Evolutionary conservation across 2,329 filamentous ascomycete species (phyloP), one percentile per base, ranked within the genome.

Genomic region (Akanthomyces dipterigenus): DNA sequence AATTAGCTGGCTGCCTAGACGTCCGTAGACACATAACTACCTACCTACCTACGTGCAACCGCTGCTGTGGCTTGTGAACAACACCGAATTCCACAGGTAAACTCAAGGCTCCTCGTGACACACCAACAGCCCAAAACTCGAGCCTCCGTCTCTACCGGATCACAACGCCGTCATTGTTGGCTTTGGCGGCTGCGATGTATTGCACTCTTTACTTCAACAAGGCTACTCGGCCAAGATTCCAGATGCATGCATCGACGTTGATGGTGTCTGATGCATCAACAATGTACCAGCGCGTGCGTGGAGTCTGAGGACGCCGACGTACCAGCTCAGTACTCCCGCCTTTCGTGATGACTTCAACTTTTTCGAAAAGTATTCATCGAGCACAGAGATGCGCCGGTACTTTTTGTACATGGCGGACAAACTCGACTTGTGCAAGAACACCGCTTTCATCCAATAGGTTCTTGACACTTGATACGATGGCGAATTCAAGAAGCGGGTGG

Each of bases 291-390:
- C 3, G 70, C 71, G 1, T 64, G 72, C 5, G 72, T 74, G 31
- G 74, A 76, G 58, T 68, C 65, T 3, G 64, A 64, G n/a, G 22
- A 63, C 62, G 5, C 65, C 69, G 36, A 49, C 70, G 3, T 75
- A 74, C 18, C 62, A 69, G 14, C 70, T 68, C 57, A 64, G 61
- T 6, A 50, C 65, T 31, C 62, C 61, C 0, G 73, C 73, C 26
- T 64, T 75, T 1, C 77, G 68, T 63, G 70, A 73, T 14, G 71
- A 72, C 31, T 80, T 76, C 73, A 71, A 67, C 20, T 80, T 76
- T 73, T 66, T 67, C 1, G 65, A 72, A 56, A 64, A 65, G 34
- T 76, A 71, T 61, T 70, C 74, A 9, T 62, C 61, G 3, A 65
- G 67, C 49, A 62, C 68, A 18, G 75, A 80, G 57, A 64, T 79